phyloP scores from a whole-genome alignment of 805 yeast genomes.

The Jamesozyma gamospora region DNA sequence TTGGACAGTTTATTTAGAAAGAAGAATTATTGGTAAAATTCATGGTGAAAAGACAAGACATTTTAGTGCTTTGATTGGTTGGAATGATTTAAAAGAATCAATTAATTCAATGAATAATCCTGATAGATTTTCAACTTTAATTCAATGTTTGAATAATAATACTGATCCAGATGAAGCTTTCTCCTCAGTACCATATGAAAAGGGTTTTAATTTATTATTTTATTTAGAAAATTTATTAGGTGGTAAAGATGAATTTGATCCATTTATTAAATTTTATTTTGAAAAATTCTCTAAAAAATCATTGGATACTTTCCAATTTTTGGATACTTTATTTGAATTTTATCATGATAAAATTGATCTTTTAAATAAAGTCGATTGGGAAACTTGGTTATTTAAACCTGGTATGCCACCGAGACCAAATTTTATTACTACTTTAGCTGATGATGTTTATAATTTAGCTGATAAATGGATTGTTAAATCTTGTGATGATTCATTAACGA shows the following conservation, averaged over 20 bases:
- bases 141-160: conserved; percentile 59
- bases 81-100: conserved; percentile 68
- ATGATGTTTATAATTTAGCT: conserved; percentile 57
- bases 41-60: conserved; percentile 74
- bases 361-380: conserved; percentile 75
- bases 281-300: conserved; percentile 56
- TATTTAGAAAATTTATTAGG: conserved; percentile 63
- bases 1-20: conserved; percentile 87
- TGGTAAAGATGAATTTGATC: conserved; percentile 57
- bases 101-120: conserved; percentile 54
- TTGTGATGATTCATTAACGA: conserved; percentile 3
- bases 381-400: conserved; percentile 67
- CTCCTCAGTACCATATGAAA: conserved; percentile 82
- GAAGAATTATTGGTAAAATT: conserved; percentile 68
- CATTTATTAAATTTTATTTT: conserved; percentile 73
- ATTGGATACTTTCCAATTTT: conserved; percentile 72
- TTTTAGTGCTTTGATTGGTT: conserved; percentile 77
- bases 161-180: conserved; percentile 86
- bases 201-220: conserved; percentile 73
- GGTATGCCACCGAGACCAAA: conserved; percentile 86
- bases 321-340: conserved; percentile 64
- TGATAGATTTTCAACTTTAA: conserved; percentile 48
- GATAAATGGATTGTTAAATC: conserved; percentile 48
- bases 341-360: conserved; percentile 37
- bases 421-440: conserved; percentile 72